phyloP scores from a whole-genome alignment of 441 rosid species.

The Metrosideros polymorpha region DNA sequence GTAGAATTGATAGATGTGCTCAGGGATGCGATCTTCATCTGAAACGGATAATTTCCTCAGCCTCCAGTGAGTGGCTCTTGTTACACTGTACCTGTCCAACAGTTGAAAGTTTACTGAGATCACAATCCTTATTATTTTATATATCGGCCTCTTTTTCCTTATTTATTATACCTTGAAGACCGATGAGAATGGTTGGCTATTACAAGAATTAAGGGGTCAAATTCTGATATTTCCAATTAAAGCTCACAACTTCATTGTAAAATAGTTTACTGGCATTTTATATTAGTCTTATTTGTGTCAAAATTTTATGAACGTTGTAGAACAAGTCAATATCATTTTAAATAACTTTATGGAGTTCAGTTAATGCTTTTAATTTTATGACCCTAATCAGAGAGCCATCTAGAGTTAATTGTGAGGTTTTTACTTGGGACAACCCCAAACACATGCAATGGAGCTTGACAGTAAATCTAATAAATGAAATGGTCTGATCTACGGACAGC shows the following conservation, averaged over 20 bases:
- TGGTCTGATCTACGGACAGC: not conserved
- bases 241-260: not conserved
- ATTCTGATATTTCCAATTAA: not conserved
- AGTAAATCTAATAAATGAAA: not conserved
- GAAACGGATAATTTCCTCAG: not conserved
- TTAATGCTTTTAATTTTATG: not conserved
- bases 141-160: not conserved
- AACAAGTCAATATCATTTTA: not conserved
- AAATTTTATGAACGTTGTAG: not conserved
- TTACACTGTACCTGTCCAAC: not conserved
- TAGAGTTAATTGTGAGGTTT: not conserved
- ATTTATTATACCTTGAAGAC: not conserved
- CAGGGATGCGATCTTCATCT: not conserved
- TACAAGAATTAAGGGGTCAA: not conserved
- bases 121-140: not conserved
- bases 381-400: not conserved
- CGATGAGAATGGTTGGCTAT: not conserved
- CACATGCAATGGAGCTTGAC: not conserved
- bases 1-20: not conserved
- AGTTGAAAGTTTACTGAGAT: not conserved
- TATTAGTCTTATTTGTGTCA: not conserved
- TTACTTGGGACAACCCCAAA: not conserved
- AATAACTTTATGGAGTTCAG: not conserved
- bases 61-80: not conserved
- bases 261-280: not conserved